Evolutionary conservation across 192 early-diverging fungal species (phyloP), one percentile per base, ranked within the genome.

Genomic region (Anaeromyces robustus): DNA sequence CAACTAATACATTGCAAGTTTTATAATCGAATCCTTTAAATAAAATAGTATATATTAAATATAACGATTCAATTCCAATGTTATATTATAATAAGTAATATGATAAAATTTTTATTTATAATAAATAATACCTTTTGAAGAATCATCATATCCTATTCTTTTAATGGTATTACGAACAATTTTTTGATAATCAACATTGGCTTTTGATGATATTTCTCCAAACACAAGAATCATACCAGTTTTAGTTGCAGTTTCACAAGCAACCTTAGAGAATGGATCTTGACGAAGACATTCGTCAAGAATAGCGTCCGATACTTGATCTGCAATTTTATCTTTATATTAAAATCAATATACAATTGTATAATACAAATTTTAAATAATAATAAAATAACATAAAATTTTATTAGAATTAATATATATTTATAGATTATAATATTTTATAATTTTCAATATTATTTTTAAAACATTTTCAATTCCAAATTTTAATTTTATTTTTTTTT

Each of bases 171-270:
- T 91, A 89, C 97, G 96, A 86, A 99, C 97, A 85, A 99, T 95
- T 92, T 95, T 95, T 89, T 99, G 97, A 93, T 97, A 99, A 91
- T 99, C 97, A 79, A 99, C 87, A 79, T 84, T 87, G 39, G 97
- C 97, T 91, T 96, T 96, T 93, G 97, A 98, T 84, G 96, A 96
- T 90, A 99, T 99, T 89, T 99, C 97, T 86, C 97, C 97, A 86
- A 99, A 95, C 37, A 99, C 97, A 95, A 99, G 97, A 89, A 99
- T 93, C 95, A 99, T 96, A 85, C 97, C 97, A 84, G 97, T 99
- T 93, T 99, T 99, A 89, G 97, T 93, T 80, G 97, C 97, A 77
- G 97, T 99, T 90, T 99, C 97, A 87, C 96, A 97, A 81, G 97
- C 97, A 86, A 99, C 97, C 90, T 96, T 96, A 88, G 97, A 99